phyloP scores from a whole-genome alignment of 768 basidiomycete species.

The Pisolithus tinctorius region DNA sequence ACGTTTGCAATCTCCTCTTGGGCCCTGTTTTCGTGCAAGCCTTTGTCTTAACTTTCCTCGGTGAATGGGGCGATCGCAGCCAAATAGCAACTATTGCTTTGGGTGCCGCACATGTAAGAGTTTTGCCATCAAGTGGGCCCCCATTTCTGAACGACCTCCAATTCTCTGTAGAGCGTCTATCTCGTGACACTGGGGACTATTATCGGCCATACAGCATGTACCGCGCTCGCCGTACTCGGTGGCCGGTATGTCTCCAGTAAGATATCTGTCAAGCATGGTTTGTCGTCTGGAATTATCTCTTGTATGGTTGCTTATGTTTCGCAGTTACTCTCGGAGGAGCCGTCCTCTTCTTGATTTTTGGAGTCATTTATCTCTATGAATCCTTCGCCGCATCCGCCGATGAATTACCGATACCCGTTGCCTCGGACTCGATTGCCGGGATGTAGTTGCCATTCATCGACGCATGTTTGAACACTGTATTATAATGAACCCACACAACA shows the following conservation, averaged over 20 bases:
- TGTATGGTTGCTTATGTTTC: neutral
- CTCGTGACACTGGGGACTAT: conserved; percentile 88
- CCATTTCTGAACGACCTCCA: neutral
- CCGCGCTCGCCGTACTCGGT: conserved; percentile 85
- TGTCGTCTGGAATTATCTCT: conserved; percentile 22
- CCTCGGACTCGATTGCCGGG: conserved; percentile 3
- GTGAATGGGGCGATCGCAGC: conserved; percentile 97
- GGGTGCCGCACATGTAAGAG: conserved; percentile 85
- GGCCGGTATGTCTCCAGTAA: conserved; percentile 90
- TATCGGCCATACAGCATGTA: conserved; percentile 82
- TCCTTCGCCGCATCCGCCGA: conserved; percentile 31
- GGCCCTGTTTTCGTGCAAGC: conserved; percentile 95
- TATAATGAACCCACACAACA: neutral
- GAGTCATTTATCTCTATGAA: conserved; percentile 70
- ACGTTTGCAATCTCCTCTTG: conserved; percentile 74
- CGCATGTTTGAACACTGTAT: neutral
- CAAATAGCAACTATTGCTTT: conserved; percentile 97
- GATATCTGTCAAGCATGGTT: conserved; percentile 89
- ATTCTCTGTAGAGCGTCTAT: conserved; percentile 68
- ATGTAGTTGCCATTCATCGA: neutral
- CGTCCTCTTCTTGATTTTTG: conserved; percentile 76
- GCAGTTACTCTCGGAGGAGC: conserved; percentile 85
- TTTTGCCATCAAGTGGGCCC: neutral
- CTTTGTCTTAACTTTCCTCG: conserved; percentile 93
- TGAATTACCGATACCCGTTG: conserved; percentile 13